These are phyloP conservation scores for Ophidiomyces ophidiicola DNA, from an alignment of 2,329 filamentous ascomycete genomes.

Conservation along the genomic window DNA sequence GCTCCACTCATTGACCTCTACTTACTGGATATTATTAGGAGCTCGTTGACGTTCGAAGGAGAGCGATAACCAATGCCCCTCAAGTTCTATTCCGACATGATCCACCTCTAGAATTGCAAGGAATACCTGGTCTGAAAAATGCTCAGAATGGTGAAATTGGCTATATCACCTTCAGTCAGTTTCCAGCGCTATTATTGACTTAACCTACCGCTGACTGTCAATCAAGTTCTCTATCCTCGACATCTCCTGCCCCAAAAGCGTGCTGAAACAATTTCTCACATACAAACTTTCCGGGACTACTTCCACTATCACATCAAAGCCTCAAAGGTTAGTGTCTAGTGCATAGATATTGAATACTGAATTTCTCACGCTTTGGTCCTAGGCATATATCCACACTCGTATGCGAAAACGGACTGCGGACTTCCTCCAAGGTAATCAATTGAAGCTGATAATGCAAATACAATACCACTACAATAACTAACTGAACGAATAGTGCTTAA, in stretches of 20 bases:
- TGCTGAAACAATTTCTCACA: slow-evolving; percentile 93
- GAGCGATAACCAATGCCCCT: slow-evolving; percentile 91
- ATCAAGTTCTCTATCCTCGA: slow-evolving; percentile 72
- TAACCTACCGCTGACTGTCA: background rate
- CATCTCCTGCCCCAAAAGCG: slow-evolving; percentile 84
- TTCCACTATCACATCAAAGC: slow-evolving; percentile 99
- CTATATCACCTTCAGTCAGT: slow-evolving; percentile 91
- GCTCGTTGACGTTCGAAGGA: slow-evolving; percentile 88
- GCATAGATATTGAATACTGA: background rate
- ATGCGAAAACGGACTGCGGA: slow-evolving; percentile 97
- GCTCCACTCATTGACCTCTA: too few relatives aligned
- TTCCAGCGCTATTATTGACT: slow-evolving; percentile 13
- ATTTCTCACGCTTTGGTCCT: slow-evolving; percentile 7
- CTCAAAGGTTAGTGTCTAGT: slow-evolving; percentile 56
- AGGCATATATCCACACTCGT: slow-evolving; percentile 94
- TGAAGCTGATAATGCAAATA: slow-evolving; percentile 20
- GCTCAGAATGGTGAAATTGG: slow-evolving; percentile 75
- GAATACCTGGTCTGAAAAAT: slow-evolving; percentile 67
- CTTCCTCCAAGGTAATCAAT: slow-evolving; percentile 74
- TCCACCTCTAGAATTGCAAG: slow-evolving; percentile 79
- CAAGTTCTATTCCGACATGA: slow-evolving; percentile 96
- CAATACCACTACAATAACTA: too few relatives aligned
- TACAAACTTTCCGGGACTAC: slow-evolving; percentile 99
- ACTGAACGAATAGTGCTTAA: too few relatives aligned
- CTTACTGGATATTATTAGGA: slow-evolving; percentile 39